A percentile compares a stretch with the other conserved stretches of the same genome.
Conservation (phyloP, 352 stramenopile species). For the Globisporangium spinosum region DNA sequence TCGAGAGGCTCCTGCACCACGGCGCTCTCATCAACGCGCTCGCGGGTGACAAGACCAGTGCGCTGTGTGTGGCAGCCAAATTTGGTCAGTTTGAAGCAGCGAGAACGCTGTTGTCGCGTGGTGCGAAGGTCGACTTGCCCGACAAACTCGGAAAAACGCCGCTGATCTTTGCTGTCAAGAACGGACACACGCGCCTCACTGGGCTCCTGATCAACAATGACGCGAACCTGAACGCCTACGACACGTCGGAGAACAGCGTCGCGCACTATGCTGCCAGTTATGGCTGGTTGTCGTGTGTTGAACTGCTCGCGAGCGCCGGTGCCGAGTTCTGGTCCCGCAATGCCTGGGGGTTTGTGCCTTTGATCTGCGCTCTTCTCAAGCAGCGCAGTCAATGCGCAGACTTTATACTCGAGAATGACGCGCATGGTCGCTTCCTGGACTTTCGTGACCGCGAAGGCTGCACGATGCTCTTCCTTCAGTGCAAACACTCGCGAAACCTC, state of each 20-base stretch:
- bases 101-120: slow-evolving; percentile 38
- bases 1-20: slow-evolving; percentile 44
- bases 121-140: slow-evolving; percentile 49
- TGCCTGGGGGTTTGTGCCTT: slow-evolving; percentile 67
- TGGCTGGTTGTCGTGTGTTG: slow-evolving; percentile 65
- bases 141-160: slow-evolving; percentile 80
- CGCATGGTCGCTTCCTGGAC: slow-evolving; percentile 49
- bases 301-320: slow-evolving; percentile 45
- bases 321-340: slow-evolving; percentile 70
- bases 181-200: slow-evolving; percentile 54
- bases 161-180: slow-evolving; percentile 74
- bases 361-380: slow-evolving; percentile 61
- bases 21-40: slow-evolving; percentile 47
- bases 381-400: slow-evolving; percentile 46
- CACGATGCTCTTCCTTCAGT: slow-evolving; percentile 80
- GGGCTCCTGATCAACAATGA: slow-evolving; percentile 56
- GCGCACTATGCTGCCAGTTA: slow-evolving; percentile 77
- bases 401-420: slow-evolving; percentile 57
- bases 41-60: slow-evolving; percentile 41
- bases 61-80: slow-evolving; percentile 54
- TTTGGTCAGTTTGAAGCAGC: slow-evolving; percentile 57
- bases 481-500: slow-evolving; percentile 48
- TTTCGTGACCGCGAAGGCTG: slow-evolving; percentile 67
- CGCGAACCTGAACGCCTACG: slow-evolving; percentile 72
- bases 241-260: slow-evolving; percentile 76